Conservation (phyloP, 148 eudicot species). For the Persicaria maculosa region DNA sequence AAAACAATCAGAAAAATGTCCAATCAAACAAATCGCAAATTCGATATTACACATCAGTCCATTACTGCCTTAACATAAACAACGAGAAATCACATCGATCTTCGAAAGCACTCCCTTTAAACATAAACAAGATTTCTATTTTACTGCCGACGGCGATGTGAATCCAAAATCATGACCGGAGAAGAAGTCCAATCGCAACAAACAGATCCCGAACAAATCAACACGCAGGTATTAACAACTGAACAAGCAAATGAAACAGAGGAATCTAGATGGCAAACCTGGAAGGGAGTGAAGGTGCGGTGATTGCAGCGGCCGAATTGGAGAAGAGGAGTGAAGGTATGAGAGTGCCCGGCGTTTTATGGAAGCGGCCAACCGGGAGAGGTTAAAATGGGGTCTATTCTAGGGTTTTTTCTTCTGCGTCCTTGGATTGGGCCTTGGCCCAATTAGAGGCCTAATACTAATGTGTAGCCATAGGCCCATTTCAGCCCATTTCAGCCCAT, state of each 20-base stretch:
- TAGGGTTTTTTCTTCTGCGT: too few relatives aligned
- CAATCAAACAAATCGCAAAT: background rate
- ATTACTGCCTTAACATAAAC: background rate
- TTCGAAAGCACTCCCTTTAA: background rate
- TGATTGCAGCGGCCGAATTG: background rate
- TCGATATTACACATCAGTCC: background rate
- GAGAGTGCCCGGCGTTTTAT: too few relatives aligned
- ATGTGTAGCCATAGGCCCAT: too few relatives aligned
- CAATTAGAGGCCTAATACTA: too few relatives aligned
- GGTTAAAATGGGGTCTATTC: too few relatives aligned
- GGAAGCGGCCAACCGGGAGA: too few relatives aligned
- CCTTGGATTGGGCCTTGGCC: too few relatives aligned
- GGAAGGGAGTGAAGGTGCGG: background rate
- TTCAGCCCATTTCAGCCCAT: too few relatives aligned
- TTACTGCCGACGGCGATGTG: background rate
- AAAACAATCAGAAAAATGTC: background rate
- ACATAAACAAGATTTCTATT: background rate
- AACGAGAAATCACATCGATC: background rate
- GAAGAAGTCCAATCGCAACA: background rate
- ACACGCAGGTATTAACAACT: background rate
- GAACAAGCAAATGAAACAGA: background rate
- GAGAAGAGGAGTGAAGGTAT: background rate
- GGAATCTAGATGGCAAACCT: background rate
- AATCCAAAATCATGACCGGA: background rate
- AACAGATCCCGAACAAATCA: background rate